Percentiles rank a stretch among this genome's conserved stretches.
phyloP scores from a whole-genome alignment of 2,329 filamentous ascomycete genomes.

The Dactylellina parvicollis region DNA sequence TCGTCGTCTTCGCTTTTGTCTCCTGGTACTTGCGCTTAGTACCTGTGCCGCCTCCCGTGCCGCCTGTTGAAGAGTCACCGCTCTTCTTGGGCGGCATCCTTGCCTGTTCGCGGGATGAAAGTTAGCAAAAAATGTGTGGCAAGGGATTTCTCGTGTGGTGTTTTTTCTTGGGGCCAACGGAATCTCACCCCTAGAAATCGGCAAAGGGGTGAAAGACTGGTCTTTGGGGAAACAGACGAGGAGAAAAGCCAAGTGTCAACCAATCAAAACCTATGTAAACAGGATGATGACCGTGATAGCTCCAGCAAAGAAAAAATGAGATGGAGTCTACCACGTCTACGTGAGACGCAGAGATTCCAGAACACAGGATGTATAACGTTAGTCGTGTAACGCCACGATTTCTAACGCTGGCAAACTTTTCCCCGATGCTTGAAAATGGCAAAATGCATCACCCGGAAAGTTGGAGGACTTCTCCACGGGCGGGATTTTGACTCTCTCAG shows the following conservation, averaged over 20 bases:
- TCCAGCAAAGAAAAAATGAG: constrained; percentile 21
- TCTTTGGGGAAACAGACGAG: constrained; percentile 33
- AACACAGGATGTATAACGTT: constrained; percentile 36
- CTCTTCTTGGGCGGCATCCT: constrained; percentile 53
- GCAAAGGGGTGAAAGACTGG: constrained; percentile 49
- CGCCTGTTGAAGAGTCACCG: constrained; percentile 45
- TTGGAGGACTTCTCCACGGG: constrained; percentile 32
- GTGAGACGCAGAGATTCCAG: constrained; percentile 13
- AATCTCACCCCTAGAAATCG: constrained; percentile 54
- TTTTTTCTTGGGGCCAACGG: constrained; percentile 41
- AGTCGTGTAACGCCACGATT: constrained; percentile 51
- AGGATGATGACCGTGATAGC: constrained; percentile 29
- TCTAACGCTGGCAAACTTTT: constrained; percentile 25
- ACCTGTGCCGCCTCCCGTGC: constrained; percentile 19
- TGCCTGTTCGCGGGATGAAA: constrained; percentile 27
- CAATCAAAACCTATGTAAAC: constrained; percentile 50
- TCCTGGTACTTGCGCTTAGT: constrained; percentile 29
- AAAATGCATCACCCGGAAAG: constrained; percentile 22
- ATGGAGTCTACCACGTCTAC: neutral
- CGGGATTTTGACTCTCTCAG: constrained; percentile 35
- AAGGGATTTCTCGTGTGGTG: constrained; percentile 49
- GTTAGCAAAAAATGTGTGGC: constrained; percentile 51
- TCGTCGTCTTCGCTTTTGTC: constrained; percentile 8
- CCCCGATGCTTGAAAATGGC: constrained; percentile 24
- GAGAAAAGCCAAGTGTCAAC: constrained; percentile 21